Evolutionary conservation across 2,329 filamentous ascomycete species (phyloP).

Genomic region (Beauveria sp.): DNA sequence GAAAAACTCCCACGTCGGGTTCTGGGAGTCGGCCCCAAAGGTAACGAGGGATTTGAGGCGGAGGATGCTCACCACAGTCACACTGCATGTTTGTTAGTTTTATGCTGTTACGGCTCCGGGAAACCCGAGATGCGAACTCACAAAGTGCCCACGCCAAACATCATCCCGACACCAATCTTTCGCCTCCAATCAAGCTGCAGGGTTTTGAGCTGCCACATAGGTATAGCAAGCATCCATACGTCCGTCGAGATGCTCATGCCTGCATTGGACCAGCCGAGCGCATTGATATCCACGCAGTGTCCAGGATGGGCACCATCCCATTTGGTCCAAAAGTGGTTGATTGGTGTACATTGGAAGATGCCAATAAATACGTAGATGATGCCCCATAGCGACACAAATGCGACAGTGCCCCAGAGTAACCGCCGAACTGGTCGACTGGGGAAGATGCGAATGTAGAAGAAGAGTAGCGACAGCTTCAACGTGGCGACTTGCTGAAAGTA

Average conservation of each 20-base stretch:
- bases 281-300: slow-evolving; percentile 32
- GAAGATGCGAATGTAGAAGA: slow-evolving; percentile 37
- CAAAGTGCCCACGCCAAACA: slow-evolving; percentile 37
- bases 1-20: slow-evolving; percentile 23
- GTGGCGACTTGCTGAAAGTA: slow-evolving; percentile 32
- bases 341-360: slow-evolving; percentile 32
- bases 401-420: slow-evolving; percentile 25
- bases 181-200: slow-evolving; percentile 31
- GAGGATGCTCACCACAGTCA: slow-evolving; percentile 25
- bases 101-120: too few species aligned
- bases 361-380: slow-evolving; percentile 24
- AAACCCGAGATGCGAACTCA: slow-evolving; percentile 15
- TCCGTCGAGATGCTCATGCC: slow-evolving; percentile 34
- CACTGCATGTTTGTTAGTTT: slow-evolving; percentile 13
- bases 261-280: slow-evolving; percentile 35
- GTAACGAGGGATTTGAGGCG: slow-evolving; percentile 21
- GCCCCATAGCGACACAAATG: slow-evolving; percentile 24
- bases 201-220: slow-evolving; percentile 28
- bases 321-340: slow-evolving; percentile 32
- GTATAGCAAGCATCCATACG: slow-evolving; percentile 34
- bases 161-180: slow-evolving; percentile 33
- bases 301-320: slow-evolving; percentile 34
- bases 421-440: slow-evolving; percentile 22
- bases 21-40: slow-evolving; percentile 19
- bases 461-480: slow-evolving; percentile 33